Base-by-base conservation (phyloP, 257 asterid species). In the Rhazya stricta region DNA sequence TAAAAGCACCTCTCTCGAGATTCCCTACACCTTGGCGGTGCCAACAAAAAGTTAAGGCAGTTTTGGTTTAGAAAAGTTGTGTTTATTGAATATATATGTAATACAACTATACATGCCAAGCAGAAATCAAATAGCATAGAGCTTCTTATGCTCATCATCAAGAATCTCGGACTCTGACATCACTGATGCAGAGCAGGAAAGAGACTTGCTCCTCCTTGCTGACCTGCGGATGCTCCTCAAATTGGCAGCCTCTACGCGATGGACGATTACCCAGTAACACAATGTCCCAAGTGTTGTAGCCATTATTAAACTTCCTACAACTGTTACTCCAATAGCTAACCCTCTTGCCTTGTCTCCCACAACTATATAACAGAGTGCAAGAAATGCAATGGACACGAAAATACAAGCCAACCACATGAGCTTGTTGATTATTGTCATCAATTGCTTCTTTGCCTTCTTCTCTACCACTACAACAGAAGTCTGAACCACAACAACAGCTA, bases 381-480 rank as follows among this genome's bases (percentile, higher is more conserved):
- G 89, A 73, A 85, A 91, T 0, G 96, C 92, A 6, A 88, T 80
- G 0, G 96, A 89, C 16, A 88, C 81, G 27, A 84, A 90, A 0
- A 87, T 82, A 65, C 95, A 90, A 5, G 97, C 97, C 75, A 91
- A 73, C 97, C 94, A 90, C 97, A 91, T 90, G 32, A 91, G 86
- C 87, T 89, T 91, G 85, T 91, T 91, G 21, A 91, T 91, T 30
- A 91, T 85, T 0, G 88, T 82, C 97, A 89, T 90, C 72, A 89
- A 36, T 72, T 80, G 87, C 78, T 84, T 89, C 86, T 91, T 90
- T 1, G 94, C 92, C 50, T 53, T 80, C 69, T 90, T 81, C 76
- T 91, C 96, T 0, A 89, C 94, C 2, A 89, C 96, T 2, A 91
- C 91, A 2, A 89, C 83, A 2, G 97, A 86, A 6, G 96, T 91